phyloP scores from a whole-genome alignment of 257 asterid genomes.

The Rehmannia glutinosa region DNA sequence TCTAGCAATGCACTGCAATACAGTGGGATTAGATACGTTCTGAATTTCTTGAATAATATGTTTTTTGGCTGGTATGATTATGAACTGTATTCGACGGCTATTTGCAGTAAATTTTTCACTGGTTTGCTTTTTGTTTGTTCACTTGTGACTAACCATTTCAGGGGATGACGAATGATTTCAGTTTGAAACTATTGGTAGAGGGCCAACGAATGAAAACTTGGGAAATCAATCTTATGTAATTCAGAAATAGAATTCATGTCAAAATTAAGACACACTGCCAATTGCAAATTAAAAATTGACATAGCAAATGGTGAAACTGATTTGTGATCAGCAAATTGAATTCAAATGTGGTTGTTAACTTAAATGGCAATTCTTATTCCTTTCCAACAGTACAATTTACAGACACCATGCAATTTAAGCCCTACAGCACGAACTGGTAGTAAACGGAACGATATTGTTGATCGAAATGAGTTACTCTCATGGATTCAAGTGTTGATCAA shows the following conservation, averaged over 20 bases:
- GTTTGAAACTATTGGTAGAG: too few species aligned
- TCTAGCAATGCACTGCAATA: not conserved
- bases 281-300: not conserved
- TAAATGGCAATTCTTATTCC: not conserved
- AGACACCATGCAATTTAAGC: not conserved
- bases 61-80: not conserved
- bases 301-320: too few species aligned
- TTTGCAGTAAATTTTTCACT: not conserved
- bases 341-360: not conserved
- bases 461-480: not conserved
- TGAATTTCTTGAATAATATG: not conserved
- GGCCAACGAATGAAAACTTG: too few species aligned
- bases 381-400: not conserved
- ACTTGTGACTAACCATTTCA: too few species aligned
- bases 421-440: not conserved
- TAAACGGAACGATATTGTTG: not conserved
- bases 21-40: not conserved
- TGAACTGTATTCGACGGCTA: too few species aligned
- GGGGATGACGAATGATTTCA: too few species aligned
- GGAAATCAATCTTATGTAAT: too few species aligned
- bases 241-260: not conserved
- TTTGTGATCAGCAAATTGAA: not conserved
- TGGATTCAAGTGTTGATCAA: slow-evolving; percentile 24
- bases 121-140: not conserved
- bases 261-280: too few species aligned